These are phyloP conservation scores for Colletotrichum camelliae DNA, from an alignment of 2,329 filamentous ascomycete genomes.

Conservation along the genomic window DNA sequence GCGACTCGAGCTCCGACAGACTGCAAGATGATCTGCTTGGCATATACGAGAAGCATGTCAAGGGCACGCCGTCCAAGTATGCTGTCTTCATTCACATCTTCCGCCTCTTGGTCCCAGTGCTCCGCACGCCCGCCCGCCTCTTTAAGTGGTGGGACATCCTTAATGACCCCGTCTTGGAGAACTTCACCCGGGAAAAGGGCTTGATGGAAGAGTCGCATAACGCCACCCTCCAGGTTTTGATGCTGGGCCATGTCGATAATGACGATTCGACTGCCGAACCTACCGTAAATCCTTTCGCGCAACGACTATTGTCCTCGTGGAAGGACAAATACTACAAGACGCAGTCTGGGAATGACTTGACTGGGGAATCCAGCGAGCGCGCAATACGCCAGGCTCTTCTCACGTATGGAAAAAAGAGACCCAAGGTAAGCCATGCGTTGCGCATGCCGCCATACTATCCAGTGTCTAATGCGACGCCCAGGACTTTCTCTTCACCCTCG, in stretches of 20 bases:
- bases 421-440: conserved; percentile 47
- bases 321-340: conserved; percentile 46
- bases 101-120: conserved; percentile 65
- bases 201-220: conserved; percentile 69
- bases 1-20: conserved; percentile 72
- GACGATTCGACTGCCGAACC: conserved; percentile 46
- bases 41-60: conserved; percentile 70
- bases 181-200: conserved; percentile 33
- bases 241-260: conserved; percentile 65
- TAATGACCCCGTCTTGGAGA: conserved; percentile 54
- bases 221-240: conserved; percentile 68
- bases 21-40: conserved; percentile 75
- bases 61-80: conserved; percentile 59
- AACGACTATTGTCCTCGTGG: conserved; percentile 63
- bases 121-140: conserved; percentile 67
- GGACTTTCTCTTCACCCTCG: conserved; percentile 70
- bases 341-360: conserved; percentile 36
- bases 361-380: conserved; percentile 52
- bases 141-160: conserved; percentile 76
- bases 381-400: conserved; percentile 58
- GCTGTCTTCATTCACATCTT: conserved; percentile 74
- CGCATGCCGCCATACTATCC: not conserved
- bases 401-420: conserved; percentile 70
- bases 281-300: conserved; percentile 54
- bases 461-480: conserved; percentile 34